phyloP scores from a whole-genome alignment of 2,329 filamentous ascomycete genomes.

The Colletotrichum cordylinicola region DNA sequence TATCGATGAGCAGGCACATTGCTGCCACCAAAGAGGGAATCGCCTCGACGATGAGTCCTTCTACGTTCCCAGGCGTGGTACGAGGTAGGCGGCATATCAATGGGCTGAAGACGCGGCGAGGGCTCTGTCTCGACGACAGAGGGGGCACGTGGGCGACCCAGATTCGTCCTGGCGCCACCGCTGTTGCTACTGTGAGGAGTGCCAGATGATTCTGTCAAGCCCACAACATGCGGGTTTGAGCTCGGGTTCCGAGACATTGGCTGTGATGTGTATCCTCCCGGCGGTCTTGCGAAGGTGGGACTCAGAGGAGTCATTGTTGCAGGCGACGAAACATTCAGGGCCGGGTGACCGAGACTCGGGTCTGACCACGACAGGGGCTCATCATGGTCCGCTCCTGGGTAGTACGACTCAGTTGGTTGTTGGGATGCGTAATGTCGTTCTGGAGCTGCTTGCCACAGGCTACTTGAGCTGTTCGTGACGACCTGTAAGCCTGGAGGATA shows the following conservation, averaged over 20 bases:
- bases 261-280: conserved; percentile 51
- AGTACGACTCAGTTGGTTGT: neutral
- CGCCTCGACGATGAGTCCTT: neutral
- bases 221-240: conserved; percentile 20
- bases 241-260: conserved; percentile 56
- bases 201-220: neutral
- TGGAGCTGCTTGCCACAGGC: neutral
- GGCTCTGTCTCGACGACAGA: conserved; percentile 52
- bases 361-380: conserved; percentile 4
- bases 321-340: conserved; percentile 27
- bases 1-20: neutral
- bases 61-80: conserved; percentile 31
- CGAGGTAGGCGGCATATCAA: conserved; percentile 33
- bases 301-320: conserved; percentile 23
- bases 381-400: neutral
- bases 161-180: conserved; percentile 24
- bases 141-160: conserved; percentile 33
- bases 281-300: conserved; percentile 25
- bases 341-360: neutral
- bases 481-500: conserved; percentile 27
- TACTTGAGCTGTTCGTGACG: conserved; percentile 4
- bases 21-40: neutral
- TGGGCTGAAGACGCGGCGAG: conserved; percentile 38
- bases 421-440: conserved; percentile 24
- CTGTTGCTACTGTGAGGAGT: conserved; percentile 25